Conservation (phyloP, 129 eudicot genomes). For the Chrysanthemum makinoi region DNA sequence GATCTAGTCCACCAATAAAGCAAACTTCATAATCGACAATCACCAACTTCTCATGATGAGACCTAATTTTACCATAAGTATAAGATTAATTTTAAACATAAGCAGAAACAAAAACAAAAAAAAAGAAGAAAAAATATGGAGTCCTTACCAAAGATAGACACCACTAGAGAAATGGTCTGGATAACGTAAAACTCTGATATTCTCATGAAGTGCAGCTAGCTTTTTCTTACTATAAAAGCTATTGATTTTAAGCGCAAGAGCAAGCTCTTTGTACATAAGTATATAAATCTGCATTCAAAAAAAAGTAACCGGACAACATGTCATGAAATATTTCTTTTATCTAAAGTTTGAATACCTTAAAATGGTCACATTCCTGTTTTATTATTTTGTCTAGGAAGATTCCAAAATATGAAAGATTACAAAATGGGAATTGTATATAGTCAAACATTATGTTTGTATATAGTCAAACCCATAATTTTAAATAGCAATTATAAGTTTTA, state of each 20-base stretch:
- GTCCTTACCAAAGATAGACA: constrained; percentile 84
- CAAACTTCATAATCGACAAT: constrained; percentile 84
- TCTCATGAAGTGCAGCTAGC: constrained; percentile 83
- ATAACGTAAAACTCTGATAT: constrained; percentile 86
- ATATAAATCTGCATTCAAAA: constrained; percentile 68
- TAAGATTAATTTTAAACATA: constrained; percentile 22
- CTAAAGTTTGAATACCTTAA: neutral
- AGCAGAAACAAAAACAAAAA: constrained; percentile 13
- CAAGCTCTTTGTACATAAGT: constrained; percentile 92
- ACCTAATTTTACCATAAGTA: constrained; percentile 48
- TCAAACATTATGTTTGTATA: too few species aligned
- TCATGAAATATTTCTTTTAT: neutral
- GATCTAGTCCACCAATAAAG: constrained; percentile 94
- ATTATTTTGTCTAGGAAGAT: too few species aligned
- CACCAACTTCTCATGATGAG: constrained; percentile 96
- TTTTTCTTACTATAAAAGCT: constrained; percentile 91
- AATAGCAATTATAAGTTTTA: too few species aligned
- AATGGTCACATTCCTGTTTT: too few species aligned
- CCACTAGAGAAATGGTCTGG: constrained; percentile 98
- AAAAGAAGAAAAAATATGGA: constrained; percentile 2
- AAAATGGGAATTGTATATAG: too few species aligned
- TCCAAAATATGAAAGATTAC: too few species aligned
- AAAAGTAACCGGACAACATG: neutral
- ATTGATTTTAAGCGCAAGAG: constrained; percentile 90
- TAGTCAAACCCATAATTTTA: too few species aligned